A percentile compares a stretch with the other conserved stretches of the same genome.
These are phyloP conservation scores for Termitomyces sp. DNA, from an alignment of 768 basidiomycete species.

Conservation along the genomic window DNA sequence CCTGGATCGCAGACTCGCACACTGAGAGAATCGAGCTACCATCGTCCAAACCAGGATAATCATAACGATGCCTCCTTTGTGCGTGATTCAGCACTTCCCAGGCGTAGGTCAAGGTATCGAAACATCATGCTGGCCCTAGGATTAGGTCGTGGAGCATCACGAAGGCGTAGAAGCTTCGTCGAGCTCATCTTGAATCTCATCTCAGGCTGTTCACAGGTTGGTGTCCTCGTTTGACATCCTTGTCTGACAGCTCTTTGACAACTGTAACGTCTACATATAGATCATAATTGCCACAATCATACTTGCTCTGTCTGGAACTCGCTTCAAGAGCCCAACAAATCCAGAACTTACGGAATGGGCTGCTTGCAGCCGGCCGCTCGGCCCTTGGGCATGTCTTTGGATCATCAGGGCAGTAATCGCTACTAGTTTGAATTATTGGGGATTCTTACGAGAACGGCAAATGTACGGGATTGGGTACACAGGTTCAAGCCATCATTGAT, in stretches of 20 bases:
- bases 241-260: background rate
- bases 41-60: background rate
- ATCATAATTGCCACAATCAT: constrained; percentile 45
- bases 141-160: constrained; percentile 44
- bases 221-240: background rate
- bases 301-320: constrained; percentile 38
- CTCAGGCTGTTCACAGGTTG: constrained; percentile 45
- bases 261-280: constrained; percentile 23
- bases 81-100: constrained; percentile 15
- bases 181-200: constrained; percentile 43
- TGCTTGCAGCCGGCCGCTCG: constrained; percentile 60
- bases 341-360: constrained; percentile 45
- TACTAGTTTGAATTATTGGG: constrained; percentile 49
- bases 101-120: constrained; percentile 5
- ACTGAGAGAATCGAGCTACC: background rate
- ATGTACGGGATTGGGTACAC: constrained; percentile 14
- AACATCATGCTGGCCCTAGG: constrained; percentile 40
- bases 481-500: background rate
- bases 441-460: constrained; percentile 34
- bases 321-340: constrained; percentile 38
- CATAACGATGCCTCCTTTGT: background rate
- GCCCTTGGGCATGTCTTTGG: constrained; percentile 66
- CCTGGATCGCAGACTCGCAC: constrained; percentile 6
- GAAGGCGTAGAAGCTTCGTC: constrained; percentile 46
- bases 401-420: constrained; percentile 46